Conservation (phyloP, 2,329 filamentous ascomycete genomes). For the Fusarium gaditjirri region DNA sequence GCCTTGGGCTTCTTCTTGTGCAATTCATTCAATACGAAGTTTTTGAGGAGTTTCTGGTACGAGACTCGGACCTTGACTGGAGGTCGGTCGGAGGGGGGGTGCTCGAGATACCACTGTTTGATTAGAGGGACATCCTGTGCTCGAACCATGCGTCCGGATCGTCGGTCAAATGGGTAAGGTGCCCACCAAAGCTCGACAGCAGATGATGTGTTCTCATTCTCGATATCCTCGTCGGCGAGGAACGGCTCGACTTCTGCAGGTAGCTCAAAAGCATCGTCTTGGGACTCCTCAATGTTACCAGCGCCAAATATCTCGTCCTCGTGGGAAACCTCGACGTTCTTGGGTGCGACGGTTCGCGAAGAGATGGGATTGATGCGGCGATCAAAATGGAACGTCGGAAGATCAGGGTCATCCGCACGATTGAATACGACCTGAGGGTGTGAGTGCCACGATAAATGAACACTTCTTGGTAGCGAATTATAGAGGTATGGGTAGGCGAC, state of each 20-base stretch:
- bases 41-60: constrained; percentile 97
- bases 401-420: constrained; percentile 83
- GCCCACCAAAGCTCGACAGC: constrained; percentile 99
- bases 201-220: constrained; percentile 87
- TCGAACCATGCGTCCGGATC: constrained; percentile 94
- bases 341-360: constrained; percentile 90
- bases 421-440: constrained; percentile 93
- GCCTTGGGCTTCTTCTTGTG: constrained; percentile 97
- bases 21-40: constrained; percentile 93
- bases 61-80: constrained; percentile 98
- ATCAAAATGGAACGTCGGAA: constrained; percentile 98
- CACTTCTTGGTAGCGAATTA: constrained; percentile 94
- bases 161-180: constrained; percentile 92
- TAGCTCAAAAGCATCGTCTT: constrained; percentile 87
- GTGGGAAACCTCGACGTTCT: constrained; percentile 90
- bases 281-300: constrained; percentile 76
- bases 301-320: constrained; percentile 93
- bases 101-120: constrained; percentile 98
- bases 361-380: constrained; percentile 98
- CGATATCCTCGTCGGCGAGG: constrained; percentile 87
- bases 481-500: constrained; percentile 96
- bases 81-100: constrained; percentile 84
- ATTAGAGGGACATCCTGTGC: constrained; percentile 96
- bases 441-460: constrained; percentile 93
- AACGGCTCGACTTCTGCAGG: constrained; percentile 87